A percentile compares a stretch with the other conserved stretches of the same genome.
Evolutionary conservation across 805 yeast genomes (phyloP).

Genomic region (Ascoidea asiatica): DNA sequence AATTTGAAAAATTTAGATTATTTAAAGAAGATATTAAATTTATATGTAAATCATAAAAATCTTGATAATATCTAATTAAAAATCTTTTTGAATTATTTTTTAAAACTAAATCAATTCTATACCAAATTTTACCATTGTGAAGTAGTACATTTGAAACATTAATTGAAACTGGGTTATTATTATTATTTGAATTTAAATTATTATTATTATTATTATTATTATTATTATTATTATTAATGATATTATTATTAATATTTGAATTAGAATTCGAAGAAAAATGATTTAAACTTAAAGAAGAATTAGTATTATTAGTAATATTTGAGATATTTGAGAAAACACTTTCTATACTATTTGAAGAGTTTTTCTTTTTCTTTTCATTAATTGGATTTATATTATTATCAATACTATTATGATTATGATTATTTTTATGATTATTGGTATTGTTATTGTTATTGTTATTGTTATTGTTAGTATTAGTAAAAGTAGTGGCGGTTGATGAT

Average conservation of each 20-base stretch:
- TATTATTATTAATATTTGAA: conserved; percentile 3
- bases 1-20: conserved; percentile 2
- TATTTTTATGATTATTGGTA: conserved; percentile 1
- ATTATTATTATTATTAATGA: conserved; percentile 1
- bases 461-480: neutral
- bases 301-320: neutral
- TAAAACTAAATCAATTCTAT: conserved; percentile 28
- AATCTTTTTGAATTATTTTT: conserved; percentile 23
- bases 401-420: no score
- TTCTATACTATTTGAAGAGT: neutral
- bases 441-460: conserved; percentile 2
- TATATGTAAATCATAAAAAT: conserved; percentile 32
- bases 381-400: no score
- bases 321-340: neutral
- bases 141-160: conserved; percentile 26
- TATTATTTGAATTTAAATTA: conserved; percentile 1
- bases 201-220: neutral
- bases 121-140: conserved; percentile 35
- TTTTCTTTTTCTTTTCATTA: neutral
- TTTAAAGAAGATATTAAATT: conserved; percentile 16
- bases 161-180: conserved; percentile 19
- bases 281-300: neutral
- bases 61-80: conserved; percentile 36
- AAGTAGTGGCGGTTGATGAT: conserved; percentile 25
- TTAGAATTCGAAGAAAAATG: conserved; percentile 3